Evolutionary conservation across 2,329 filamentous ascomycete genomes (phyloP).

Genomic region (Aureobasidium namibiae): DNA sequence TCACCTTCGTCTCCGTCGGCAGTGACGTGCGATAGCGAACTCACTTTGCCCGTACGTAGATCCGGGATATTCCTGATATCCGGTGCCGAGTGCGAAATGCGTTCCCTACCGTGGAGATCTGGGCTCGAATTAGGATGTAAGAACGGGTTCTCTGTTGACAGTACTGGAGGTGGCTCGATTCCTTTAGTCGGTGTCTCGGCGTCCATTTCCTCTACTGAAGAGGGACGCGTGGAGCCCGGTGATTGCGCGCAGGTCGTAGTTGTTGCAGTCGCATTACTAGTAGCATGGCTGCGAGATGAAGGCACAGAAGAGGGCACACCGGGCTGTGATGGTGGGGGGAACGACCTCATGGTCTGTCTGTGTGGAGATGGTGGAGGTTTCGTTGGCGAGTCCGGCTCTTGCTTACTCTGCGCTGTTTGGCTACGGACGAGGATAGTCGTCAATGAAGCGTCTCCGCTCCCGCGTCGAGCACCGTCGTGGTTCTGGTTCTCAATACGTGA

Average conservation of each 20-base stretch:
- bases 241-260: constrained; percentile 22
- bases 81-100: constrained; percentile 2
- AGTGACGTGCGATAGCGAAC: neutral
- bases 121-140: constrained; percentile 8
- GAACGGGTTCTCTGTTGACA: constrained; percentile 11
- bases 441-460: constrained; percentile 26
- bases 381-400: constrained; percentile 2
- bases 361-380: neutral
- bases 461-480: constrained; percentile 24
- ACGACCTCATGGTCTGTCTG: neutral
- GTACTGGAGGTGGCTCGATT: constrained; percentile 1
- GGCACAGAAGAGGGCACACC: constrained; percentile 20
- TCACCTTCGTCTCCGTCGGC: neutral
- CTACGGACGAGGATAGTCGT: constrained; percentile 17
- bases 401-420: constrained; percentile 11
- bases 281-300: constrained; percentile 26
- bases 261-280: constrained; percentile 23
- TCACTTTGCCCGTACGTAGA: neutral
- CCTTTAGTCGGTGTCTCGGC: constrained; percentile 21
- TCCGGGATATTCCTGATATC: constrained; percentile 10
- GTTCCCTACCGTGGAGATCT: constrained; percentile 2
- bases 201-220: constrained; percentile 25
- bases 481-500: constrained; percentile 28
- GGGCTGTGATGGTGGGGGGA: neutral
- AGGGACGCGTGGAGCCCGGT: constrained; percentile 24